Evolutionary conservation across 1,139 yeast genomes (phyloP).

Genomic region (Candida tunisiensis): DNA sequence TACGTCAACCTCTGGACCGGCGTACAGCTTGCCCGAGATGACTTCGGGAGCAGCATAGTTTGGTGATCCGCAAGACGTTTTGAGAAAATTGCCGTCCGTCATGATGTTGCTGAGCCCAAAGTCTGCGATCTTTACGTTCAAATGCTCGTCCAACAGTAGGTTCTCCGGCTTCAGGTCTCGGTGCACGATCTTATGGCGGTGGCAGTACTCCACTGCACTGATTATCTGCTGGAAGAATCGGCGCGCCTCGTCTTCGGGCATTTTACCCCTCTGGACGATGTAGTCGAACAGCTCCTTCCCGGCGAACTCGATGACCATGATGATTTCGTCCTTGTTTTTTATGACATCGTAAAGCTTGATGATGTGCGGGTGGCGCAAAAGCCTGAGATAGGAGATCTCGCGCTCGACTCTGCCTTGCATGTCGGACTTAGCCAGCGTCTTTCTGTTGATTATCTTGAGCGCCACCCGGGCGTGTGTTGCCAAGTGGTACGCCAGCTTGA

Average conservation of each 20-base stretch:
- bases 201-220: conserved; percentile 97
- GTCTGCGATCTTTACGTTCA: conserved; percentile 93
- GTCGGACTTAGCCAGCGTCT: conserved; percentile 86
- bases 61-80: conserved; percentile 94
- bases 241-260: conserved; percentile 90
- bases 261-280: conserved; percentile 86
- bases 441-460: conserved; percentile 81
- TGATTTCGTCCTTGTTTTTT: conserved; percentile 88
- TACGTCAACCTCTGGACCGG: conserved; percentile 98
- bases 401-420: conserved; percentile 97
- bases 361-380: conserved; percentile 91
- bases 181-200: conserved; percentile 93
- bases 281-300: conserved; percentile 93
- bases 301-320: conserved; percentile 96
- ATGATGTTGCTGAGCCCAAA: conserved; percentile 90
- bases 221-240: conserved; percentile 94
- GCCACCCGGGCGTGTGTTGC: conserved; percentile 93
- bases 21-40: conserved; percentile 86
- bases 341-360: conserved; percentile 93
- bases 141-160: conserved; percentile 71
- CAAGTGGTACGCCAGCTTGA: conserved; percentile 83
- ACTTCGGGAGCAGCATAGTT: conserved; percentile 99
- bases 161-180: conserved; percentile 94
- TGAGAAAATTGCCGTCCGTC: conserved; percentile 95
- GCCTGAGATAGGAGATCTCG: conserved; percentile 77